Conservation (phyloP, 2,329 filamentous ascomycete species). For the Polychaeton citri region DNA sequence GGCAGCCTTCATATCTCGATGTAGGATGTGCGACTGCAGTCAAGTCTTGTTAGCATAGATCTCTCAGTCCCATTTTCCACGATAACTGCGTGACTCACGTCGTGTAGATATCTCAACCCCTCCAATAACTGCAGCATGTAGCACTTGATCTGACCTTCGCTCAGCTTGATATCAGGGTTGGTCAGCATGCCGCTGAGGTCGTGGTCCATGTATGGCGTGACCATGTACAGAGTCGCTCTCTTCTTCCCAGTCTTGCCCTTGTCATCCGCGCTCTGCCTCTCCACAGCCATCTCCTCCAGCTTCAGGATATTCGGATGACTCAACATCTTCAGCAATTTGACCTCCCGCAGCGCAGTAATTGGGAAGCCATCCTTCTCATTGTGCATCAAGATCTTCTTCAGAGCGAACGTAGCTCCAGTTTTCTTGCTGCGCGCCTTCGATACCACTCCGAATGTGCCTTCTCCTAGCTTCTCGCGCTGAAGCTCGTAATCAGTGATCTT, state of each 20-base stretch:
- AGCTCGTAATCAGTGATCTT: constrained; percentile 69
- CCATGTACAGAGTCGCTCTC: constrained; percentile 91
- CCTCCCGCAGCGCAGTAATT: constrained; percentile 94
- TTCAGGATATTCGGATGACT: constrained; percentile 78
- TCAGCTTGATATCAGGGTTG: constrained; percentile 80
- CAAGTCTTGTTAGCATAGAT: constrained; percentile 1
- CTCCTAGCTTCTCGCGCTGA: constrained; percentile 64
- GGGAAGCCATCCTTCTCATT: constrained; percentile 99
- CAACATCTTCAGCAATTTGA: constrained; percentile 93
- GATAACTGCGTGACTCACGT: constrained; percentile 30
- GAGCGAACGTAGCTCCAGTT: constrained; percentile 62
- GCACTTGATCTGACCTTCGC: constrained; percentile 88
- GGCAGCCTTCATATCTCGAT: constrained; percentile 97
- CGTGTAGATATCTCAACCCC: constrained; percentile 80
- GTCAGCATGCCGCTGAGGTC: constrained; percentile 94
- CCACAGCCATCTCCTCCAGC: constrained; percentile 92
- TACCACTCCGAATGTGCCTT: constrained; percentile 94
- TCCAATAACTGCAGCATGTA: constrained; percentile 90
- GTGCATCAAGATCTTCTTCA: constrained; percentile 99
- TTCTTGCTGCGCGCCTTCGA: constrained; percentile 73
- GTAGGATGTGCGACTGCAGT: constrained; percentile 54
- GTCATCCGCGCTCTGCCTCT: constrained; percentile 49
- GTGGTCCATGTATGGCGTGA: constrained; percentile 97
- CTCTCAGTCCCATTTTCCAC: neutral
- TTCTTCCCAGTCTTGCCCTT: constrained; percentile 31